Evolutionary conservation across 1,284 basidiomycete species (phyloP), one percentile per base, ranked within the genome.

Genomic region (Dichomitus squalens): DNA sequence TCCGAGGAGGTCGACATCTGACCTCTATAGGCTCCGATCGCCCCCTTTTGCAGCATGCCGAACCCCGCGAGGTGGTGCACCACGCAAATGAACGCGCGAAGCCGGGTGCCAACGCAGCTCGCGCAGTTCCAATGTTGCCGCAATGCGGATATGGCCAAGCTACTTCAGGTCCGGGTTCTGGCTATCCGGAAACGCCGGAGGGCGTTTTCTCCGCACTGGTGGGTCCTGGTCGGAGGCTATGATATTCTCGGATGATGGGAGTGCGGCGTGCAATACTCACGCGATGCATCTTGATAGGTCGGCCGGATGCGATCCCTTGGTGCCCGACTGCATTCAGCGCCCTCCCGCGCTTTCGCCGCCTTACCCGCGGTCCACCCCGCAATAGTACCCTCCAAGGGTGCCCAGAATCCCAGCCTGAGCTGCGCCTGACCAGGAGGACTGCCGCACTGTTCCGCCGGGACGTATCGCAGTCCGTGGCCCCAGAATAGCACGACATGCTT

Each of bases 1-100:
- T 51, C 58, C 61, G 61, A 58, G 53, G 40, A 53, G 40, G 9
- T 46, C 40, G 56, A 41, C 61, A 58, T 55, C 58, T 63, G 58
- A 58, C 61, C 58, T 21, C 29, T 59, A 63, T 48, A 60, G 58
- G 38, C 53, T 51, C 61, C 61, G 61, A 63, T 58, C 58, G 55
- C 29, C 50, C 44, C 25, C 34, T 12, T 23, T 31, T 34, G 23
- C 54, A 41, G 49, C 48, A 18, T 29, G 14, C 53, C 41, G 23
- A 21, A 23, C n/a, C 49, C 52, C 34, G 49, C 27, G 21, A 46
- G 31, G 57, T 25, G 48, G 51, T 27, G 16, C 21, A 27, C 25
- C 41, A 23, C 41, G 41, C 41, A 44, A n/a, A 29, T 44, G 41
- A 44, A 44, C 41, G 41, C 41, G 41, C 41, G 41, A 44, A 44